Evolutionary conservation across 352 stramenopile species (phyloP).

Genomic region (Phytophthora syringae): DNA sequence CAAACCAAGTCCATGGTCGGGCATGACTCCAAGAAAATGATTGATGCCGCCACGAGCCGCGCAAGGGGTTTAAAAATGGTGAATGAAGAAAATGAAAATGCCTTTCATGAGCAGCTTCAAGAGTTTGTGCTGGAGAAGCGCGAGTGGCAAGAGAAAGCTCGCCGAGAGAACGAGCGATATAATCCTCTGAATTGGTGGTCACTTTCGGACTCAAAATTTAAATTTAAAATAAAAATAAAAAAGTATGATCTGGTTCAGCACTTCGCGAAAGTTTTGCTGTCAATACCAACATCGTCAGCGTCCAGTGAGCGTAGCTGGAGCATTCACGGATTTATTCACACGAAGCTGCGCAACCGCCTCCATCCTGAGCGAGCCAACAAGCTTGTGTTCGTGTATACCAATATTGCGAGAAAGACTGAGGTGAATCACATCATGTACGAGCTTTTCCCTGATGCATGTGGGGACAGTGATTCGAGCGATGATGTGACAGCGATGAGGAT

Average conservation of each 20-base stretch:
- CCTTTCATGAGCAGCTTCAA: slow-evolving; percentile 10
- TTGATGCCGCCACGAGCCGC: not conserved
- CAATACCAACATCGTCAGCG: too few relatives aligned
- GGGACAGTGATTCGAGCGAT: slow-evolving; percentile 5
- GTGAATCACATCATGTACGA: slow-evolving; percentile 23
- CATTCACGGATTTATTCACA: slow-evolving; percentile 23
- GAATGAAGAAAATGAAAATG: not conserved
- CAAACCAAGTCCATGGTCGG: slow-evolving; percentile 8
- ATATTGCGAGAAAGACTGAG: slow-evolving; percentile 13
- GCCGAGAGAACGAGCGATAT: not conserved
- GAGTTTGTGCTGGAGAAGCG: slow-evolving; percentile 2
- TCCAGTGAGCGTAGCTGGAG: slow-evolving; percentile 35
- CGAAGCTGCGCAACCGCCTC: slow-evolving; percentile 14
- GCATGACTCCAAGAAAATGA: not conserved
- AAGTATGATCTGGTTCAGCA: slow-evolving; percentile 1
- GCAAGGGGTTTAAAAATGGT: not conserved
- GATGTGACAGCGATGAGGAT: slow-evolving; percentile 1
- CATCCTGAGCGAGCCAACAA: slow-evolving; percentile 25
- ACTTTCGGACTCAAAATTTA: too few relatives aligned
- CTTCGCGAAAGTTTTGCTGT: slow-evolving; percentile 15
- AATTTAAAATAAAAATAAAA: too few relatives aligned
- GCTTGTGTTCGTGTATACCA: slow-evolving; percentile 27
- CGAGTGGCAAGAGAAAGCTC: not conserved
- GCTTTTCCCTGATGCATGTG: slow-evolving; percentile 19
- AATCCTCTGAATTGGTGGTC: slow-evolving; percentile 10